Percentiles rank a stretch among this genome's conserved stretches.
Evolutionary conservation across 768 basidiomycete genomes (phyloP).

Genomic region (Boletus eberwhitei): DNA sequence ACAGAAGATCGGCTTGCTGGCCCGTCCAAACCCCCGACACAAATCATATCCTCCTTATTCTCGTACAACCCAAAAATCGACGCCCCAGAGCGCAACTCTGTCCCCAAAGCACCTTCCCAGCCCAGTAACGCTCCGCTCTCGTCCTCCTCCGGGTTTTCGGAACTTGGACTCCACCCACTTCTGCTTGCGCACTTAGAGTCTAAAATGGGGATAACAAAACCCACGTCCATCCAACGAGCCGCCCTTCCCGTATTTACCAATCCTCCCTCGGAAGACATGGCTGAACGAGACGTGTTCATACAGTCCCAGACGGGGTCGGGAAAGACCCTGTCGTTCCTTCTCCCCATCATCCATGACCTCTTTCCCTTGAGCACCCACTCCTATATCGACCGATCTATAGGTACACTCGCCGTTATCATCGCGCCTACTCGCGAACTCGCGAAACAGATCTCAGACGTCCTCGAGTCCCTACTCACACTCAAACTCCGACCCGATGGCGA

Average conservation of each 20-base stretch:
- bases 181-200: slow-evolving; percentile 70
- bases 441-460: slow-evolving; percentile 95
- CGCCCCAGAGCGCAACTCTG: slow-evolving; percentile 30
- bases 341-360: slow-evolving; percentile 94
- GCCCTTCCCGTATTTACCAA: slow-evolving; percentile 61
- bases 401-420: slow-evolving; percentile 91
- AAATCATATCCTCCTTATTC: slow-evolving; percentile 88
- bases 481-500: slow-evolving; percentile 62
- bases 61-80: slow-evolving; percentile 75
- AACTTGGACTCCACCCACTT: slow-evolving; percentile 80
- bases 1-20: slow-evolving; percentile 18
- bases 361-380: slow-evolving; percentile 86
- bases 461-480: slow-evolving; percentile 75
- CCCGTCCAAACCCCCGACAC: slow-evolving; percentile 37
- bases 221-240: slow-evolving; percentile 87
- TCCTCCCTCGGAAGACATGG: slow-evolving; percentile 33
- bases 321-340: slow-evolving; percentile 89
- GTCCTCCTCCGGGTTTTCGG: slow-evolving; percentile 74
- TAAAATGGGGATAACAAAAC: slow-evolving; percentile 81
- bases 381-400: slow-evolving; percentile 92
- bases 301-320: slow-evolving; percentile 98
- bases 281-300: slow-evolving; percentile 77
- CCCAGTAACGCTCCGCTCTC: slow-evolving; percentile 84
- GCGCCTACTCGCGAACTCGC: slow-evolving; percentile 95
- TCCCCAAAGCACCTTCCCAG: slow-evolving; percentile 29